phyloP scores from a whole-genome alignment of 1,284 basidiomycete genomes.

The Grifola frondosa region DNA sequence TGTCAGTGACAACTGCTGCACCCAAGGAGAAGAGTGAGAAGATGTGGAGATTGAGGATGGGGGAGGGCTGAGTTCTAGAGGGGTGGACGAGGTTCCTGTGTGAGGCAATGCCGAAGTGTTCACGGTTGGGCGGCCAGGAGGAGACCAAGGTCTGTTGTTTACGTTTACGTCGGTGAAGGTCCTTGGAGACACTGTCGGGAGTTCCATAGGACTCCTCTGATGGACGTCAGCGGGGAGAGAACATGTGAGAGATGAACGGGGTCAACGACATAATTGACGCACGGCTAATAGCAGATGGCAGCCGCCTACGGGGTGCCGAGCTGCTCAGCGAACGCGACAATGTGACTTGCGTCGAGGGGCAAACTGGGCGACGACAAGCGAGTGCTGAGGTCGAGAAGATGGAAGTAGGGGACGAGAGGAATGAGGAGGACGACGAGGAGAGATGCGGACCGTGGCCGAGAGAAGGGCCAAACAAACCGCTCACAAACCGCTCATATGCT shows the following conservation, averaged over 20 bases:
- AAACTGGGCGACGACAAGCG: slow-evolving; percentile 2
- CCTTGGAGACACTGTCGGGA: slow-evolving; percentile 26
- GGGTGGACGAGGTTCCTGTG: slow-evolving; percentile 28
- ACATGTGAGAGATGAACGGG: slow-evolving; percentile 10
- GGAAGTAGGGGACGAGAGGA: slow-evolving; percentile 9
- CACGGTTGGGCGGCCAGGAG: slow-evolving; percentile 39
- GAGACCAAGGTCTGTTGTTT: slow-evolving; percentile 38
- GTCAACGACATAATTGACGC: slow-evolving; percentile 18
- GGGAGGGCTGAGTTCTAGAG: slow-evolving; percentile 37
- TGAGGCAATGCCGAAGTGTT: slow-evolving; percentile 37
- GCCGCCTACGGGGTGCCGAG: slow-evolving; percentile 3
- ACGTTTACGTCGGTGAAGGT: slow-evolving; percentile 23
- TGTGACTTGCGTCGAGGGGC: slow-evolving; percentile 4
- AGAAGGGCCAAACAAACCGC: slow-evolving; percentile 22
- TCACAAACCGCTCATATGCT: slow-evolving; percentile 16
- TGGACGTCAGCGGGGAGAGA: slow-evolving; percentile 7
- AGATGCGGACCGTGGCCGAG: slow-evolving; percentile 28
- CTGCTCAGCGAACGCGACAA: slow-evolving; percentile 1
- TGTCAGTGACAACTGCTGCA: slow-evolving; percentile 32
- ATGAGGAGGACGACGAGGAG: slow-evolving; percentile 20
- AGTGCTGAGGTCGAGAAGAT: slow-evolving; percentile 9
- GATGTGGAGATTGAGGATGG: slow-evolving; percentile 38
- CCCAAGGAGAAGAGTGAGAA: slow-evolving; percentile 43
- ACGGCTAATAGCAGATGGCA: slow-evolving; percentile 7
- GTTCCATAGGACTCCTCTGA: slow-evolving; percentile 30